Evolutionary conservation across 2,329 filamentous ascomycete species (phyloP), one percentile per base, ranked within the genome.

Genomic region (Colletotrichum camelliae): DNA sequence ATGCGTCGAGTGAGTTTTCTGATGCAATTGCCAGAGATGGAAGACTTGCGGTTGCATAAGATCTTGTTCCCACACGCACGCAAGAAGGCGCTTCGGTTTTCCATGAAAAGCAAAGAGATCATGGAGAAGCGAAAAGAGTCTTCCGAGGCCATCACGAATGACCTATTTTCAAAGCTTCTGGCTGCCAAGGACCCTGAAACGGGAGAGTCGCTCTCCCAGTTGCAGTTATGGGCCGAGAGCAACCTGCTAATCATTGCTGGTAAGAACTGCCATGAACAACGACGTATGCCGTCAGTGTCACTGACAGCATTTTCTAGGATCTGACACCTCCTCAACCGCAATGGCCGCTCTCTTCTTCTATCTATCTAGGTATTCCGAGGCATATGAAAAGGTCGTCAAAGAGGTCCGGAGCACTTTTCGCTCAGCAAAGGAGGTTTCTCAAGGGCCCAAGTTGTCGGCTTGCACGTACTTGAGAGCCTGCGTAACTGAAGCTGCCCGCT

Each of bases 341-440:
- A 65, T 74, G 58, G 58, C 72, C 3, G 72, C 67, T 2, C 66
- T 67, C 5, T 74, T 74, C 58, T 74, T 74, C 31, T 74, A 74
- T 9, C 67, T 74, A 3, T 29, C 67, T 2, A 58, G 60, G 21
- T 60, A 66, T 15, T 58, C 67, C 8, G 72, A 74, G 7, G 60
- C 72, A 5, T 70, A 74, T 48, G 72, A 64, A 3, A 64, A 60
- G 29, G 72, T 71, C 4, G 27, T 39, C 4, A 58, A 35, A n/a
- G 67, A 74, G 39, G 67, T 74, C 2, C 48, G 72, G 7, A 18
- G 24, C 7, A 39, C 24, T 5, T 74, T 74, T 12, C 35, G 10
- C 4, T 74, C 67, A 5, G 58, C 69, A 4, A 55, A 35, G n/a
- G 69, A 71, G 7, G 61, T 71, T 10, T 52, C n/a, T 9, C 58